phyloP scores from a whole-genome alignment of 768 basidiomycete species.

The Russula olivacea region DNA sequence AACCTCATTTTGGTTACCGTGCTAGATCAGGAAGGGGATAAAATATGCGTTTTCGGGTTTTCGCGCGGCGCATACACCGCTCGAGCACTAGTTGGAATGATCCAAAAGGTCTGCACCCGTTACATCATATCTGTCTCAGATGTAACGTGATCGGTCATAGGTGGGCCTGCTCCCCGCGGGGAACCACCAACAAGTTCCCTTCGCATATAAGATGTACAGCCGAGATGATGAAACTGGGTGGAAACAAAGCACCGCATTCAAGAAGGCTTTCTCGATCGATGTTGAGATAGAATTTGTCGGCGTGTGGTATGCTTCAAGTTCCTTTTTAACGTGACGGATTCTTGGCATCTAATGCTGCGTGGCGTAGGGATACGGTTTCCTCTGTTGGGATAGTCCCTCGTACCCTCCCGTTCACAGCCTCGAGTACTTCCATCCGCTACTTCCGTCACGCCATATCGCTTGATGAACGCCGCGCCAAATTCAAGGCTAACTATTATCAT shows the following conservation, averaged over 20 bases:
- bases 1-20: slow-evolving; percentile 27
- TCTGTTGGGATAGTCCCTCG: slow-evolving; percentile 67
- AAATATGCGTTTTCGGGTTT: slow-evolving; percentile 76
- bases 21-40: slow-evolving; percentile 64
- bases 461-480: slow-evolving; percentile 61
- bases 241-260: slow-evolving; percentile 58
- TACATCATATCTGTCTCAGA: neutral
- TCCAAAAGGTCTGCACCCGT: slow-evolving; percentile 46
- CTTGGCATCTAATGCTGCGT: slow-evolving; percentile 12
- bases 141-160: slow-evolving; percentile 30
- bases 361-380: slow-evolving; percentile 60
- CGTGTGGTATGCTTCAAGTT: slow-evolving; percentile 56
- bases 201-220: slow-evolving; percentile 72
- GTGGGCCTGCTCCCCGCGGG: slow-evolving; percentile 63
- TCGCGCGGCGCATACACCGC: slow-evolving; percentile 73
- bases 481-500: slow-evolving; percentile 34
- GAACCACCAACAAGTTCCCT: slow-evolving; percentile 72
- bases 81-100: slow-evolving; percentile 69
- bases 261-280: slow-evolving; percentile 66
- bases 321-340: neutral
- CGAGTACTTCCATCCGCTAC: slow-evolving; percentile 51
- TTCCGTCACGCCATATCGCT: slow-evolving; percentile 70
- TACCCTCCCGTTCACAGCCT: slow-evolving; percentile 58
- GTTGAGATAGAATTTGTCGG: slow-evolving; percentile 69
- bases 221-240: slow-evolving; percentile 53